Base-by-base conservation (phyloP, 2,329 filamentous ascomycete genomes). In the Botrytis squamosa region DNA sequence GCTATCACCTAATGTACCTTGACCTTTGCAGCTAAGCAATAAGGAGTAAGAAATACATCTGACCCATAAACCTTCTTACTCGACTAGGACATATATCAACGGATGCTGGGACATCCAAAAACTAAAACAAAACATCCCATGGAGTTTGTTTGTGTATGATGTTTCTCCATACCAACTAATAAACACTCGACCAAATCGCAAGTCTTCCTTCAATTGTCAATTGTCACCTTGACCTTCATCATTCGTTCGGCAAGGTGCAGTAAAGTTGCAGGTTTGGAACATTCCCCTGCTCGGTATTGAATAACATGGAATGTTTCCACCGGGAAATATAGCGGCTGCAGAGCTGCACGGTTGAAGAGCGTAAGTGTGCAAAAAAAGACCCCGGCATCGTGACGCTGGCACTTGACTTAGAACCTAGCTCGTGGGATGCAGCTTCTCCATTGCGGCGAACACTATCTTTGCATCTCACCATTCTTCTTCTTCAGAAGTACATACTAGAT, bases 271-370 rank as follows among this genome's bases (percentile, higher is more conserved):
- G 38, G n/a, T 72, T 67, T 59, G 65, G 66, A 69, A 69, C n/a
- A 69, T 57, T 20, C 66, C 66, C 70, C 62, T 72, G 71, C 42
- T 72, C 71, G 71, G 64, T 67, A 68, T 72, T 55, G 71, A 44
- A 68, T 22, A 57, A 57, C n/a, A 68, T 57, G 66, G 52, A 72
- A 72, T 72, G 40, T 69, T 68, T 72, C 71, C 63, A 72, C 71
- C 71, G 71, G 71, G 64, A 55, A 72, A 72, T 72, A 52, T 60
- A 72, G 71, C 71, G 71, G 63, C 38, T 72, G 64, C 46, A 68
- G 38, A 67, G 38, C 64, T 72, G 71, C 71, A 72, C 62, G 66
- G 49, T 69, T 59, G 46, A 69, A 57, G 66, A 69, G 66, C 49
- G 66, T 22, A 33, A 57, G 38, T 69, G 49, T 42, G 16, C 29